Percentiles rank a stretch among this genome's conserved stretches.
Conservation (phyloP, 208 protist species). For the Crithidia bombi region DNA sequence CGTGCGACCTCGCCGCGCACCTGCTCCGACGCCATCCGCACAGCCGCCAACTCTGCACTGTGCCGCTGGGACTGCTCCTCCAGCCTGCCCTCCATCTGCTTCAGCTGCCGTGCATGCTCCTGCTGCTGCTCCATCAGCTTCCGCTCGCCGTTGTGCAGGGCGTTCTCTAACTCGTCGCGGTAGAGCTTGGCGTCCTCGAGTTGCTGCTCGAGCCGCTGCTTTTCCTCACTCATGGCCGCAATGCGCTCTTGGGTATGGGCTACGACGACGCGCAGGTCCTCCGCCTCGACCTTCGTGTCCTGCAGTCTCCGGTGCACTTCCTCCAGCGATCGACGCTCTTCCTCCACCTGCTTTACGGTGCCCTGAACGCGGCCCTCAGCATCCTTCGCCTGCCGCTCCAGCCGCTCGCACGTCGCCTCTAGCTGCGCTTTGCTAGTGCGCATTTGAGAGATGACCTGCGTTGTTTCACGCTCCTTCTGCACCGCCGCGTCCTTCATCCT, state of each 20-base stretch:
- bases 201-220: conserved; percentile 44
- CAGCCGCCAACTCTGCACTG: conserved; percentile 54
- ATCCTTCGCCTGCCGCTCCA: conserved; percentile 52
- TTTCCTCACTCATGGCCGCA: conserved; percentile 42
- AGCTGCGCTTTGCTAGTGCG: conserved; percentile 44
- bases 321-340: conserved; percentile 59
- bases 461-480: conserved; percentile 37
- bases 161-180: conserved; percentile 52
- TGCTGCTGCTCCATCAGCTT: conserved; percentile 44
- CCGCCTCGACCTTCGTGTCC: conserved; percentile 46
- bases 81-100: conserved; percentile 50
- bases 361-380: conserved; percentile 52
- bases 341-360: conserved; percentile 47
- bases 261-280: conserved; percentile 50
- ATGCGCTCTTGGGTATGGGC: conserved; percentile 45
- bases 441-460: conserved; percentile 34
- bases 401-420: conserved; percentile 46
- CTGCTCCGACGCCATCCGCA: conserved; percentile 54
- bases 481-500: conserved; percentile 39
- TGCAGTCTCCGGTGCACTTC: conserved; percentile 39
- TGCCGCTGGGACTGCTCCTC: conserved; percentile 58
- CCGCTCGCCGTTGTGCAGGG: conserved; percentile 42
- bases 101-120: conserved; percentile 41
- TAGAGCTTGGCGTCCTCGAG: conserved; percentile 44
- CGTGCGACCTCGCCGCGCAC: conserved; percentile 50